These are phyloP conservation scores for Aristolochia californica DNA, from an alignment of 164 flowering plant genomes.

Conservation along the genomic window DNA sequence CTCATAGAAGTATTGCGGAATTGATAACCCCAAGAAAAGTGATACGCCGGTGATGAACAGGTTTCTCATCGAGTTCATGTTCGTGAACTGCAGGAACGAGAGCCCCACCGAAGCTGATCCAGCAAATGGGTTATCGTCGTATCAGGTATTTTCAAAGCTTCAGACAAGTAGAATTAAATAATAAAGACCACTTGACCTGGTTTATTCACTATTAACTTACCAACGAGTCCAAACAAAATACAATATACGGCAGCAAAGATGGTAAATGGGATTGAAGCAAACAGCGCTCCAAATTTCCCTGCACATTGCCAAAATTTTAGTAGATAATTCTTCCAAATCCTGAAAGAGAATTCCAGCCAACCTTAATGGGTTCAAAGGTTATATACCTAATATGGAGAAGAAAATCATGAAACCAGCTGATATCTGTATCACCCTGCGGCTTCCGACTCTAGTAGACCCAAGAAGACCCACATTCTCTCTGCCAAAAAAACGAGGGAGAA, in stretches of 20 bases:
- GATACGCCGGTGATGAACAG: slow-evolving; percentile 87
- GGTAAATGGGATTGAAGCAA: slow-evolving; percentile 95
- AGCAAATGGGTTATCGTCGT: not conserved
- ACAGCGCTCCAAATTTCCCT: slow-evolving; percentile 98
- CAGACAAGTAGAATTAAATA: not conserved
- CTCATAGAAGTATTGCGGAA: slow-evolving; percentile 86
- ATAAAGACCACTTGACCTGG: not conserved
- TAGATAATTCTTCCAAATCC: not conserved
- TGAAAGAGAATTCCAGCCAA: too few species aligned
- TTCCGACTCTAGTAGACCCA: slow-evolving; percentile 93
- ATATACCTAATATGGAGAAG: slow-evolving; percentile 87
- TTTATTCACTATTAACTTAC: slow-evolving; percentile 30
- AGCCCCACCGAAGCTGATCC: slow-evolving; percentile 84
- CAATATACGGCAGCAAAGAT: slow-evolving; percentile 94
- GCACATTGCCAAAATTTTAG: not conserved
- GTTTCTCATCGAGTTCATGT: slow-evolving; percentile 98
- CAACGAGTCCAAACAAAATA: slow-evolving; percentile 93
- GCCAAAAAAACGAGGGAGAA: slow-evolving; percentile 9
- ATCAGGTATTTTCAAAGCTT: not conserved
- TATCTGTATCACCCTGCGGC: slow-evolving; percentile 94
- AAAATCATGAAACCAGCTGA: slow-evolving; percentile 99
- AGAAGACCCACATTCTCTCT: slow-evolving; percentile 96
- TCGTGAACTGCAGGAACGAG: slow-evolving; percentile 95
- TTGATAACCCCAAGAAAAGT: slow-evolving; percentile 77
- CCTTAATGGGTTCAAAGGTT: too few species aligned